These are phyloP conservation scores for Malassezia caprae DNA, from an alignment of 1,284 basidiomycete genomes.

Conservation along the genomic window DNA sequence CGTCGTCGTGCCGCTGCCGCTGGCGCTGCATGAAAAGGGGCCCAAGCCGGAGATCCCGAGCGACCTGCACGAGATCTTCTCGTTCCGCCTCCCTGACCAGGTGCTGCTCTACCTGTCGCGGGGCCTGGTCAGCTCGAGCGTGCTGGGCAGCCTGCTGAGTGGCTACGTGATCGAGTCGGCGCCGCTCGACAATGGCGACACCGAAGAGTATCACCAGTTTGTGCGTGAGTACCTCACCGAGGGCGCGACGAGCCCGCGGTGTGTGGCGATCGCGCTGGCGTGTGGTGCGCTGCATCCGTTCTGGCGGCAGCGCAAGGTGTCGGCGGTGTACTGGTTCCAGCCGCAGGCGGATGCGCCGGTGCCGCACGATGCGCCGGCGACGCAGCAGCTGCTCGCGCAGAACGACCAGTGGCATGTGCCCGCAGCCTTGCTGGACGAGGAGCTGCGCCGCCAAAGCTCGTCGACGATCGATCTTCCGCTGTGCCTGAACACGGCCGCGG, in stretches of 20 bases:
- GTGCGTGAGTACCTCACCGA: slow-evolving; percentile 93
- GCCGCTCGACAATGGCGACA: slow-evolving; percentile 88
- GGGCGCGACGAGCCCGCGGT: slow-evolving; percentile 73
- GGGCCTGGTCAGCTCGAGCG: slow-evolving; percentile 73
- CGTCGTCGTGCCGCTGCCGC: slow-evolving; percentile 71
- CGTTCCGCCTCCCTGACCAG: slow-evolving; percentile 85
- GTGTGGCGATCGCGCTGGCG: slow-evolving; percentile 59
- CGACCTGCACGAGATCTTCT: slow-evolving; percentile 92
- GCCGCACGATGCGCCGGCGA: slow-evolving; percentile 56
- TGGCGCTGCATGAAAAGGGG: slow-evolving; percentile 55
- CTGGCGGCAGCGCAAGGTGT: slow-evolving; percentile 39
- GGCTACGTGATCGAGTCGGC: slow-evolving; percentile 72
- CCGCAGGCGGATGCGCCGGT: slow-evolving; percentile 26
- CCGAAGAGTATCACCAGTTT: slow-evolving; percentile 83
- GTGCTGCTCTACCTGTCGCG: slow-evolving; percentile 91
- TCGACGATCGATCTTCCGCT: slow-evolving; percentile 94
- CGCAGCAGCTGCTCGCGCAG: slow-evolving; percentile 73
- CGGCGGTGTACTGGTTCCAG: slow-evolving; percentile 40
- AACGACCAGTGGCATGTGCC: slow-evolving; percentile 87
- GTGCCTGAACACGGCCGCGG: slow-evolving; percentile 73
- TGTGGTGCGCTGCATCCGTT: slow-evolving; percentile 37
- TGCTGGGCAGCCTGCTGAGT: slow-evolving; percentile 79
- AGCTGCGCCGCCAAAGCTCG: slow-evolving; percentile 88
- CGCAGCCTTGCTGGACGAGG: slow-evolving; percentile 77
- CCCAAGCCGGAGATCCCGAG: slow-evolving; percentile 58